Evolutionary conservation across 495 filamentous ascomycete genomes (phyloP), one percentile per base, ranked within the genome.

Genomic region (Penicillium cataractarum): DNA sequence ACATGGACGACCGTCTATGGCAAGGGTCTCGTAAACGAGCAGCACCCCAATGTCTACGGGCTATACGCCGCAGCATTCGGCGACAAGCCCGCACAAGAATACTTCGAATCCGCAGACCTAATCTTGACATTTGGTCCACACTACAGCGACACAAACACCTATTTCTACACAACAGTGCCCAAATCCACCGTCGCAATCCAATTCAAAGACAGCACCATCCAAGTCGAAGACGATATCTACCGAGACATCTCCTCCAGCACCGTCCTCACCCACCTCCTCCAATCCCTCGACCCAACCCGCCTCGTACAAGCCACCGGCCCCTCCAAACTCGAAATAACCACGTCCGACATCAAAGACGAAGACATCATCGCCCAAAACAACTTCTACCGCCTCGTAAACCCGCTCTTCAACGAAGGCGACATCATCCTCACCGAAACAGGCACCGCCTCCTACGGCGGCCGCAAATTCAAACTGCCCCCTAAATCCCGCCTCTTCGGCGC

Each of bases 361-460:
- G 71, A 64, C 31, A 31, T 57, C 7, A 66, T 76, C 35, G 71
- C 66, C 33, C 75, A 78, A 48, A 62, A 65, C 10, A 61, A 67
- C 61, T 78, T 79, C 65, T 79, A 63, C 60, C 60, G 61, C 35
- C 63, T 69, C 17, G 58, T 77, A 9, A 71, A 68, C 33, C 57
- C 64, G 1, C 62, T 74, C 59, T 71, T 78, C 66, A 59, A 65
- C 15, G 67, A 72, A 15, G 72, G 71, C 39, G 78, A 80, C 62
- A 68, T 79, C 51, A 64, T 80, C 48, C 64, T 79, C 62, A 67
- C 76, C 31, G 79, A 80, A 59, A 80, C 77, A 5, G 78, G 78
- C 26, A 80, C 77, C 31, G 68, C 77, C 21, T 53, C 66, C 2
- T 71, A 73, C 59, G 78, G 78, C 10, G 65, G 72, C 39, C 67